These are phyloP conservation scores for Hysterium pulicare DNA, from an alignment of 2,329 filamentous ascomycete genomes.

Conservation along the genomic window DNA sequence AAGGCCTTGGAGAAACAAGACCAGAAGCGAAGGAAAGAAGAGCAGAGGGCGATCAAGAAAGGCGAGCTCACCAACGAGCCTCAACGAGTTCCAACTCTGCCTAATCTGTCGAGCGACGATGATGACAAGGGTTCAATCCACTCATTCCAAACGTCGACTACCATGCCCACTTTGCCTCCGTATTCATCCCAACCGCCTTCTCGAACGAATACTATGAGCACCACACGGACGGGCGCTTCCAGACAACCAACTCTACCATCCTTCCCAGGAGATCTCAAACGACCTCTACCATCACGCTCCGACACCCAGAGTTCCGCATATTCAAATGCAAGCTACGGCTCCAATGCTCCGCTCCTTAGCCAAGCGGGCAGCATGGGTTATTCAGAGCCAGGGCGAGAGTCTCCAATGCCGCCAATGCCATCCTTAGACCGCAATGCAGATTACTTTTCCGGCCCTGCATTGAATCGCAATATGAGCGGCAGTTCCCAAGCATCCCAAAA, in stretches of 20 bases:
- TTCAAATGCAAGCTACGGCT: constrained; percentile 57
- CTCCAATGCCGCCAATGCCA: constrained; percentile 29
- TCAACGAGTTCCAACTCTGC: constrained; percentile 37
- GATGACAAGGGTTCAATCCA: constrained; percentile 40
- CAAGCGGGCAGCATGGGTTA: constrained; percentile 62
- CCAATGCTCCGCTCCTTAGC: constrained; percentile 60
- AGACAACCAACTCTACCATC: constrained; percentile 42
- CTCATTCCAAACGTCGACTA: constrained; percentile 34
- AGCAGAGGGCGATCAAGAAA: constrained; percentile 49
- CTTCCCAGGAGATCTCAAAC: constrained; percentile 29
- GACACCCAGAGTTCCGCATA: constrained; percentile 55
- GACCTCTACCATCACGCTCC: constrained; percentile 36
- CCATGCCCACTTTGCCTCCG: constrained; percentile 43
- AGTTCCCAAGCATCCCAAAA: constrained; percentile 17
- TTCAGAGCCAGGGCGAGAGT: constrained; percentile 14
- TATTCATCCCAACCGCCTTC: constrained; percentile 52
- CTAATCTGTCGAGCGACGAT: constrained; percentile 36
- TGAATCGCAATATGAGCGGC: constrained; percentile 10
- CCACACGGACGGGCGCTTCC: constrained; percentile 19
- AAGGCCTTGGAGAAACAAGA: constrained; percentile 80
- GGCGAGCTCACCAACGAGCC: constrained; percentile 37
- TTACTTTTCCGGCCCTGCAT: constrained; percentile 24
- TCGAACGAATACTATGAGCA: constrained; percentile 41
- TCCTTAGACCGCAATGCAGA: constrained; percentile 23
- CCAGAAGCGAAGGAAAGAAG: constrained; percentile 50